A percentile compares a stretch with the other conserved stretches of the same genome.
phyloP scores from a whole-genome alignment of 805 yeast species.

The Yueomyces sinensis region DNA sequence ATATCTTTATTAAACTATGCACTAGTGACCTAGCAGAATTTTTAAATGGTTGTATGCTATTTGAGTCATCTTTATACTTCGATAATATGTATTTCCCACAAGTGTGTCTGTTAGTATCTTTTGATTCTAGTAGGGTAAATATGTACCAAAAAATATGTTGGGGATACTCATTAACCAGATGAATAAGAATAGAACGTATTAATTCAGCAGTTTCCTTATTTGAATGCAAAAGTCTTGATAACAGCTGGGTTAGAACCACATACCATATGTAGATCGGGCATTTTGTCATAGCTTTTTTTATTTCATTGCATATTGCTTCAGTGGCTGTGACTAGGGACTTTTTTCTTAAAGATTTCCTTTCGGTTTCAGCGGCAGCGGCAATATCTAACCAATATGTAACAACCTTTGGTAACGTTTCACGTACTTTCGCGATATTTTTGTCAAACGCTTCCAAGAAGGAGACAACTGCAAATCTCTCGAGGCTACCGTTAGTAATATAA shows the following conservation, averaged over 20 bases:
- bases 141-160: conserved; percentile 67
- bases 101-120: conserved; percentile 30
- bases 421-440: conserved; percentile 42
- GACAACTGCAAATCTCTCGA: conserved; percentile 20
- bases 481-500: conserved; percentile 16
- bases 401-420: conserved; percentile 82
- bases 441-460: conserved; percentile 20
- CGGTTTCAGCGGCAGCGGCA: conserved; percentile 19
- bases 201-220: conserved; percentile 42
- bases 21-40: conserved; percentile 14
- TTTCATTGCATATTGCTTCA: conserved; percentile 34
- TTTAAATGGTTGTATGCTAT: conserved; percentile 8
- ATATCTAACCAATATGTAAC: conserved; percentile 86
- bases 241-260: conserved; percentile 70
- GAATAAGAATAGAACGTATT: conserved; percentile 43
- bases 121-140: conserved; percentile 54
- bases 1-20: conserved; percentile 13
- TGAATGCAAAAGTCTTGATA: conserved; percentile 64
- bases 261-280: conserved; percentile 59
- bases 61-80: conserved; percentile 10
- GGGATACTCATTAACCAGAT: conserved; percentile 56
- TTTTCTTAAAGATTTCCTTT: conserved; percentile 18
- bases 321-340: conserved; percentile 24
- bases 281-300: conserved; percentile 30
- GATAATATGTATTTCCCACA: conserved; percentile 35